A percentile compares a stretch with the other conserved stretches of the same genome.
These are phyloP conservation scores for Triticum dicoccoides DNA, from an alignment of 176 grass and related monocot species.

Conservation along the genomic window DNA sequence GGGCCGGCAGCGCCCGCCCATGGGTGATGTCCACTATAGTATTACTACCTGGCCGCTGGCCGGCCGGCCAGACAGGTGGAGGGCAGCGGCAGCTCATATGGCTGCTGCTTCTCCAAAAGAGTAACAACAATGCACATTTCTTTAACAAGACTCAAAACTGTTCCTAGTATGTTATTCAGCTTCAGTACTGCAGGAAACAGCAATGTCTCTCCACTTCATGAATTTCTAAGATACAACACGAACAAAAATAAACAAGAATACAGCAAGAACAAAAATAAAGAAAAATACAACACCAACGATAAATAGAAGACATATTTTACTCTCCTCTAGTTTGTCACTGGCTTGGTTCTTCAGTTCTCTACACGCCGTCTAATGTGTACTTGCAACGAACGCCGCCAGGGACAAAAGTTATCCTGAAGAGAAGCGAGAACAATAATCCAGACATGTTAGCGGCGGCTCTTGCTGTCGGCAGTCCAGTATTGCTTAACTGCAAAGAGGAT, in stretches of 20 bases:
- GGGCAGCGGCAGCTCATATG: not conserved
- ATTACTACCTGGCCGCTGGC: not conserved
- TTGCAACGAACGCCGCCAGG: not conserved
- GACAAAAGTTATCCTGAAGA: not conserved
- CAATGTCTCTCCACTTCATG: not conserved
- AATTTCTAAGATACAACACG: slow-evolving; percentile 22
- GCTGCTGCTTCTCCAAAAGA: not conserved
- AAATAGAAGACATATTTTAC: not conserved
- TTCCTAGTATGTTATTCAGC: not conserved
- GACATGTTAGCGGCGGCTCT: slow-evolving; percentile 31
- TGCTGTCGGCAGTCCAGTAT: slow-evolving; percentile 53
- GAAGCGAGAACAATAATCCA: not conserved
- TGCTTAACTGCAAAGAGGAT: slow-evolving; percentile 73
- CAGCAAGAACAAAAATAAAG: not conserved
- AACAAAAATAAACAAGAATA: not conserved
- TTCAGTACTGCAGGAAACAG: not conserved
- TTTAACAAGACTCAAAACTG: not conserved
- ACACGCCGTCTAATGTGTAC: not conserved
- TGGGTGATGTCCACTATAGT: not conserved
- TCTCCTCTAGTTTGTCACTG: not conserved
- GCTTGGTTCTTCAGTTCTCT: not conserved
- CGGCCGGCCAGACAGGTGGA: slow-evolving; percentile 16
- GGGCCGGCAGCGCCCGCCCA: not conserved
- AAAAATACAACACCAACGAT: not conserved
- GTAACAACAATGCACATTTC: not conserved